Evolutionary conservation across 2,329 filamentous ascomycete species (phyloP).

Genomic region (Sporothrix inflata): DNA sequence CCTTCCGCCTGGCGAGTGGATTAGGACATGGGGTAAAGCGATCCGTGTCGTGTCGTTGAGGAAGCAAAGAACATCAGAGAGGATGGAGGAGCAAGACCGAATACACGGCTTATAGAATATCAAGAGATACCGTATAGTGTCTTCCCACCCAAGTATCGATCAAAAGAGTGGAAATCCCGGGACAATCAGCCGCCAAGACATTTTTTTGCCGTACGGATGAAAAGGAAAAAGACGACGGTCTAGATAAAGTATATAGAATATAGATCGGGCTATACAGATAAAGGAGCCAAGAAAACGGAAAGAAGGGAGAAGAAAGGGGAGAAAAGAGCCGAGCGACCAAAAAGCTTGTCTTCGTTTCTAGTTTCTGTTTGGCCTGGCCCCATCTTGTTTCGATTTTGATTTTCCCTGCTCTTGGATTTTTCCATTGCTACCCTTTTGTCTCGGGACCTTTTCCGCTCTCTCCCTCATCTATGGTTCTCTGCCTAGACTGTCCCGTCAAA

Average conservation of each 20-base stretch:
- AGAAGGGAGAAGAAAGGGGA: conserved; percentile 1
- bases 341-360: conserved; percentile 17
- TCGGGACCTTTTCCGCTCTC: neutral
- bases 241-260: neutral
- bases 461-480: neutral
- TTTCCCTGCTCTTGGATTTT: neutral
- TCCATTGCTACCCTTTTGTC: neutral
- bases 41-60: neutral
- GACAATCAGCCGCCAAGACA: conserved; percentile 24
- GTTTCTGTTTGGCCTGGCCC: neutral
- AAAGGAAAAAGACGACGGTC: neutral
- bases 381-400: neutral
- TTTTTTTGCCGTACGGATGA: conserved; percentile 6
- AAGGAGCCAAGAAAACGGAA: neutral
- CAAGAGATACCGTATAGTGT: conserved; percentile 8
- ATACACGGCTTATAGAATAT: neutral
- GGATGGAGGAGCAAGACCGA: neutral
- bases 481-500: too few relatives aligned
- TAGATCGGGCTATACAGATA: neutral
- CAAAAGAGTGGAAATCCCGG: conserved; percentile 2
- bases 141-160: neutral
- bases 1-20: neutral
- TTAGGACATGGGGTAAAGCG: neutral
- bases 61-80: neutral
- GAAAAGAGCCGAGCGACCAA: conserved; percentile 19